Evolutionary conservation across 75 land plant species (phyloP).

Genomic region (Picea sitchensis): DNA sequence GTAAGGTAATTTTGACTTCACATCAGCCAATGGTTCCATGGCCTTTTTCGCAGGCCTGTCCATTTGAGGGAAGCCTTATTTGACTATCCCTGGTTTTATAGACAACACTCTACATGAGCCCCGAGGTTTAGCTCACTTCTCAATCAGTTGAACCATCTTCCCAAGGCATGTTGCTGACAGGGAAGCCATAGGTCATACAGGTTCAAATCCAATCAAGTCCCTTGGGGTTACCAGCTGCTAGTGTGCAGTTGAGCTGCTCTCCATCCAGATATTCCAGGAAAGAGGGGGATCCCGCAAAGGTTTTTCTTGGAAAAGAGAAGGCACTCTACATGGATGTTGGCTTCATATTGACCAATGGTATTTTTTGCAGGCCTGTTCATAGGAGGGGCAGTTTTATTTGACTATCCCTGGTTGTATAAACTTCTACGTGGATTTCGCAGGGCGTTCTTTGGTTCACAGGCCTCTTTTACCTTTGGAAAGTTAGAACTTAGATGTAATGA

Average conservation of each 20-base stretch:
- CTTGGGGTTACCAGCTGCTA: no score
- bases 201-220: no score
- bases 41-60: not conserved
- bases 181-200: no score
- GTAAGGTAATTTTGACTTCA: not conserved
- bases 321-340: not conserved
- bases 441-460: not conserved
- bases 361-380: not conserved
- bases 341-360: not conserved
- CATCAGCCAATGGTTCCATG: not conserved
- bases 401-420: not conserved
- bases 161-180: no score
- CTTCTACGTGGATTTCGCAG: not conserved
- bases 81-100: not conserved
- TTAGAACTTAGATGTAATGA: not conserved
- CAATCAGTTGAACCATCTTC: no score
- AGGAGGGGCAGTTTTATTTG: slow-evolving; percentile 6
- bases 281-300: no score
- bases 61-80: not conserved
- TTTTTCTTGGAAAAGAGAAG: no score
- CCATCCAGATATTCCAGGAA: no score
- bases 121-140: no score
- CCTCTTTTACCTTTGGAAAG: not conserved
- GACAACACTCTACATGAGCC: not conserved
- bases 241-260: no score